Evolutionary conservation across 2,329 filamentous ascomycete species (phyloP).

Genomic region (Aspergillus sp.): DNA sequence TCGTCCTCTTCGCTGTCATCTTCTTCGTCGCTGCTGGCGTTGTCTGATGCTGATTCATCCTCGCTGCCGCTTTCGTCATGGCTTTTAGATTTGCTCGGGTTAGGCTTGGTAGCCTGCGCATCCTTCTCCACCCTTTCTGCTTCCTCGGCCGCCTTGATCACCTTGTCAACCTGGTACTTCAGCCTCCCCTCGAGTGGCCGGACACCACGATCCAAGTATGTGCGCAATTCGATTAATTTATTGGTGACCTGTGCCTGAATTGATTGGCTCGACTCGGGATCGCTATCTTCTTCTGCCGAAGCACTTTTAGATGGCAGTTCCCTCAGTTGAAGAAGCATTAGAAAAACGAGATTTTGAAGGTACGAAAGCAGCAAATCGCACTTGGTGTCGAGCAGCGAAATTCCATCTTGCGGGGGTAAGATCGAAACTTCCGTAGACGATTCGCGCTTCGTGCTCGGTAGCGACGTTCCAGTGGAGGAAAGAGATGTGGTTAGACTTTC

Average conservation of each 20-base stretch:
- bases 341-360: conserved; percentile 87
- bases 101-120: conserved; percentile 25
- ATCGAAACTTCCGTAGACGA: conserved; percentile 64
- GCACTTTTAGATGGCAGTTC: conserved; percentile 44
- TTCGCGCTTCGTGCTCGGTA: conserved; percentile 33
- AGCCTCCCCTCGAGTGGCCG: conserved; percentile 85
- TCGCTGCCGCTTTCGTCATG: conserved; percentile 29
- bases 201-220: conserved; percentile 91
- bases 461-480: conserved; percentile 33
- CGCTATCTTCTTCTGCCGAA: conserved; percentile 33
- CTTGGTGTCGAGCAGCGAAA: conserved; percentile 92
- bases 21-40: conserved; percentile 26
- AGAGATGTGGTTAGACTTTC: conserved; percentile 37
- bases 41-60: conserved; percentile 26
- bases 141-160: conserved; percentile 77
- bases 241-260: conserved; percentile 70
- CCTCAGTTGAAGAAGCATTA: conserved; percentile 78
- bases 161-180: conserved; percentile 95
- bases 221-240: conserved; percentile 85
- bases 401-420: conserved; percentile 76
- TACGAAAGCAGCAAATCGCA: conserved; percentile 97
- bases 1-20: conserved; percentile 24
- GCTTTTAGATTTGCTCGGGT: conserved; percentile 32
- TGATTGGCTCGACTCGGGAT: conserved; percentile 26
- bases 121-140: conserved; percentile 32